Evolutionary conservation across 2,329 filamentous ascomycete genomes (phyloP), one percentile per base, ranked within the genome.

Genomic region (Aspergillus bombycis): DNA sequence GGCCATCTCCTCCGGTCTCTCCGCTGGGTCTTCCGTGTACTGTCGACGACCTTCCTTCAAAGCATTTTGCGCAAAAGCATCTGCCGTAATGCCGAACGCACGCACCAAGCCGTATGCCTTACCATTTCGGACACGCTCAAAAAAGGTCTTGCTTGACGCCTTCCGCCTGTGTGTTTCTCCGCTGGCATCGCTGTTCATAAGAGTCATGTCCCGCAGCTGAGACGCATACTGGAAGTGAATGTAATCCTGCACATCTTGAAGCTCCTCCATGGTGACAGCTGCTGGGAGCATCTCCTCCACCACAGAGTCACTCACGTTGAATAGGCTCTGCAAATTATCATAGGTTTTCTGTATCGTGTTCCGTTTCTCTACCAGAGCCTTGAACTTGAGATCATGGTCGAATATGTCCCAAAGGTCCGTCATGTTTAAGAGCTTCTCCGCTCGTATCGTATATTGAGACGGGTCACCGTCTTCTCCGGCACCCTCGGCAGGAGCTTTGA

Each of bases 231-330:
- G 91, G 78, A 99, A 99, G 74, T 98, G 93, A 59, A 98, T 83
- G 72, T 98, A 98, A 73, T 99, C 95, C 74, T 98, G 94, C 26
- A 99, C 81, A 77, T 99, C 95, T 75, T 99, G 95, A 21, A 99
- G 85, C 75, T 99, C 95, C 75, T 99, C 95, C 84, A 97, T 94
- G 0, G 91, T 94, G 5, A 88, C 88, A 3, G 94, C 93, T 62
- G 88, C 84, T 0, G 86, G 84, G n/a, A 95, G 86, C 84, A 97
- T 89, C 68, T 94, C 89, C 53, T 94, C 91, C 46, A 98, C 88
- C 62, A 92, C 89, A 1, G 83, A 75, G 73, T 98, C 95, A 28
- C 88, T 80, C 23, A 94, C 83, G 4, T 85, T 85, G 21, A 87
- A 80, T 7, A 97, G 79, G 1, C 81, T 80, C 72, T 88, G 90